These are phyloP conservation scores for Coniochaeta sp. DNA, from an alignment of 2,329 filamentous ascomycete species.

Conservation along the genomic window DNA sequence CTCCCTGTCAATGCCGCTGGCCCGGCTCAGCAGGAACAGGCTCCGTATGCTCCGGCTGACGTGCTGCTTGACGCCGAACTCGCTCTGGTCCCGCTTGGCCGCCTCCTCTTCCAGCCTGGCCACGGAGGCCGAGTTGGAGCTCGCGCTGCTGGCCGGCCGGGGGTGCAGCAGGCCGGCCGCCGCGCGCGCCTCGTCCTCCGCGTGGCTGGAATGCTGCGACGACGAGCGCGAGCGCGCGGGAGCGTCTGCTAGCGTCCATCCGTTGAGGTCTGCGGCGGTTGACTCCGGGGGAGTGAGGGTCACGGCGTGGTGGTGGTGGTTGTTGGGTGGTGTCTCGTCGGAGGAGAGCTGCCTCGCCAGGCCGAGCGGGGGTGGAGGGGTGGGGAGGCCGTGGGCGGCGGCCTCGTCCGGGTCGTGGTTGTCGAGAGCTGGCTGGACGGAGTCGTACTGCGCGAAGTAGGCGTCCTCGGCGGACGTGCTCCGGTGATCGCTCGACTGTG, in stretches of 20 bases:
- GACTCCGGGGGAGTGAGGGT: neutral
- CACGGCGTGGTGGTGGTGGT: conserved; percentile 13
- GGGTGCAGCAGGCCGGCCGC: conserved; percentile 38
- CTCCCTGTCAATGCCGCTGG: conserved; percentile 63
- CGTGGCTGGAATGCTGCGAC: conserved; percentile 13
- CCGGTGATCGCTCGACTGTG: conserved; percentile 17
- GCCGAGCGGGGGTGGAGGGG: conserved; percentile 23
- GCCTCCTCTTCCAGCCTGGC: conserved; percentile 51
- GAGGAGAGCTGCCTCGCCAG: conserved; percentile 13
- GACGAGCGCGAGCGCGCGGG: conserved; percentile 27
- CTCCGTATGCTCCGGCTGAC: conserved; percentile 72
- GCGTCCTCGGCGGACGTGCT: conserved; percentile 50
- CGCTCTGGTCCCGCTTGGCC: conserved; percentile 50
- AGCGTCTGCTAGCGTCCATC: conserved; percentile 36
- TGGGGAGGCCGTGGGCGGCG: conserved; percentile 9
- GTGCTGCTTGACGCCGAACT: conserved; percentile 68
- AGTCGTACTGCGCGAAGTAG: conserved; percentile 71
- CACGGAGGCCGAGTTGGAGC: conserved; percentile 49
- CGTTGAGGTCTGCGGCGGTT: conserved; percentile 8
- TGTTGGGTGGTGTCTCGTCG: neutral
- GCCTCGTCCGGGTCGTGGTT: conserved; percentile 73
- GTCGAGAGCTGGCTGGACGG: conserved; percentile 75
- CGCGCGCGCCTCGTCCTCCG: conserved; percentile 28
- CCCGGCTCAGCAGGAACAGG: conserved; percentile 61
- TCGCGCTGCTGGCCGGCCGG: conserved; percentile 50